A percentile compares a stretch with the other conserved stretches of the same genome.
These are phyloP conservation scores for Penicillium sp. DNA, from an alignment of 2,329 filamentous ascomycete genomes.

Conservation along the genomic window DNA sequence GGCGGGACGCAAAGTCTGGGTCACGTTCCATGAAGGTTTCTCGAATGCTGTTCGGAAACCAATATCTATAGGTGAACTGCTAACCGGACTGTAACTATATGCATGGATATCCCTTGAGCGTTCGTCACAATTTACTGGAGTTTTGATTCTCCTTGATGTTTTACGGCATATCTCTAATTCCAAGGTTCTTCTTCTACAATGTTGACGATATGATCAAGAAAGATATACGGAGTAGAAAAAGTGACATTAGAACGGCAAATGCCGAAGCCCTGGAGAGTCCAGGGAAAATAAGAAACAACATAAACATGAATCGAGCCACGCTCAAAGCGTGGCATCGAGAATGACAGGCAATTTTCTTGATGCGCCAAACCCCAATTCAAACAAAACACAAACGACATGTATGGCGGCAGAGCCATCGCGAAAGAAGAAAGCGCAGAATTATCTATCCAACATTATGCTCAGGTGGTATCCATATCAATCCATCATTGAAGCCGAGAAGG, in stretches of 20 bases:
- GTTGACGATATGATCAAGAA: not conserved
- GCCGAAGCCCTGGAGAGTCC: too few species aligned
- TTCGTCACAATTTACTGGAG: not conserved
- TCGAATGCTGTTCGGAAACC: constrained; percentile 92
- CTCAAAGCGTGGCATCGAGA: too few species aligned
- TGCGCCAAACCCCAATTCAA: too few species aligned
- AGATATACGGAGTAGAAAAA: too few species aligned
- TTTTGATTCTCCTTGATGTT: not conserved
- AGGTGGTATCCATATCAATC: constrained; percentile 13
- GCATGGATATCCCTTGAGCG: constrained; percentile 6
- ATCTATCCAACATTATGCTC: not conserved
- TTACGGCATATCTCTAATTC: not conserved
- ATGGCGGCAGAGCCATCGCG: too few species aligned
- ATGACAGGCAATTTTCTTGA: too few species aligned
- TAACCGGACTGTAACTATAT: constrained; percentile 49
- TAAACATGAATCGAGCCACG: too few species aligned
- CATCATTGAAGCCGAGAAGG: constrained; percentile 11
- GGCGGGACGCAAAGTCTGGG: constrained; percentile 70
- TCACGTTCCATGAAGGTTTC: constrained; percentile 85
- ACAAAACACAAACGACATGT: too few species aligned
- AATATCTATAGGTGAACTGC: constrained; percentile 75
- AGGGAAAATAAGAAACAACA: too few species aligned
- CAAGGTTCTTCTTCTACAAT: not conserved
- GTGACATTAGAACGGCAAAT: too few species aligned
- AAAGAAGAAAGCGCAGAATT: not conserved